These are phyloP conservation scores for Aeschynomene evenia DNA, from an alignment of 306 rosid genomes.

Conservation along the genomic window DNA sequence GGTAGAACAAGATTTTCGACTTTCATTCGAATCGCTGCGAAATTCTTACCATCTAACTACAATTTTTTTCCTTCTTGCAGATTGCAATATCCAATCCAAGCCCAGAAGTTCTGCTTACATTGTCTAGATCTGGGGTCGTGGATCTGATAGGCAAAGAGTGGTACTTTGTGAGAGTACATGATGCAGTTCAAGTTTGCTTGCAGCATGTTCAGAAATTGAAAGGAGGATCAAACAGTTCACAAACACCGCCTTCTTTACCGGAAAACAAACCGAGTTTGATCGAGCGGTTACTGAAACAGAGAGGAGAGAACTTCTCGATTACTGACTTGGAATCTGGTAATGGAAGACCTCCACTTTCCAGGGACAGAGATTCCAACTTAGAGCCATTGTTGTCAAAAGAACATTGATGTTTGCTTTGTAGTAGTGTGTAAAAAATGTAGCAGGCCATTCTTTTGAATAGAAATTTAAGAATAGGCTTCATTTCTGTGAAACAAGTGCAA, in stretches of 20 bases:
- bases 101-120: conserved; percentile 72
- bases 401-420: conserved; percentile 33
- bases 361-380: conserved; percentile 47
- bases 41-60: background rate
- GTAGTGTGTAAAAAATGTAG: conserved; percentile 21
- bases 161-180: conserved; percentile 97
- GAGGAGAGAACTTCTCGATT: conserved; percentile 48
- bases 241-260: conserved; percentile 28
- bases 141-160: conserved; percentile 94
- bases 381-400: conserved; percentile 75
- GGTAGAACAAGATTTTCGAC: conserved; percentile 38
- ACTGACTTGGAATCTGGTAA: conserved; percentile 66
- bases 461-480: conserved; percentile 19
- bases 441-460: conserved; percentile 35
- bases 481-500: background rate
- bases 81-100: conserved; percentile 90
- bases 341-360: conserved; percentile 34
- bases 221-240: conserved; percentile 32
- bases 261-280: conserved; percentile 47
- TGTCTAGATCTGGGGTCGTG: conserved; percentile 70
- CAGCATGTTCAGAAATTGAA: conserved; percentile 68
- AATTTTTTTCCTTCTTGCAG: conserved; percentile 41
- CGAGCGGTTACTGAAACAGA: conserved; percentile 43
- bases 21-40: background rate
- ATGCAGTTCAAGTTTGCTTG: conserved; percentile 97